Conservation (phyloP, 2,329 filamentous ascomycete species). For the Colletotrichum horii region DNA sequence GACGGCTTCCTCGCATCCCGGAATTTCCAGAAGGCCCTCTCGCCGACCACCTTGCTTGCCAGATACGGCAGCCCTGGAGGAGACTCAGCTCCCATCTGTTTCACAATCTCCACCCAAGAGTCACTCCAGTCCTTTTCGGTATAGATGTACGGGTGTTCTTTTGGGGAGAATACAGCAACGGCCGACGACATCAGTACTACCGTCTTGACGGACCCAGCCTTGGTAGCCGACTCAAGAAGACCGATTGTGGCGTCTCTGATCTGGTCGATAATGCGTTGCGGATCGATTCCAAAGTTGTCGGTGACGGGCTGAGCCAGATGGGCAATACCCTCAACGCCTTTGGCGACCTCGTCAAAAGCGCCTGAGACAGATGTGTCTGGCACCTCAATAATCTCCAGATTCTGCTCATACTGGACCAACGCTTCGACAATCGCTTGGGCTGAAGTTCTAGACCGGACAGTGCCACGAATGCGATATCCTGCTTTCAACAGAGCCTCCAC, state of each 20-base stretch:
- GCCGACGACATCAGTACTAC: slow-evolving; percentile 7
- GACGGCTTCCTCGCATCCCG: slow-evolving; percentile 31
- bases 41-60: slow-evolving; percentile 34
- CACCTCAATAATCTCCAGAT: slow-evolving; percentile 31
- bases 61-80: slow-evolving; percentile 27
- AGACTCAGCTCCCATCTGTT: slow-evolving; percentile 18
- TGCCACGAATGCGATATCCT: slow-evolving; percentile 36
- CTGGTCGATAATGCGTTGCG: neutral
- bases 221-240: neutral
- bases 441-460: slow-evolving; percentile 30
- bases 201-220: neutral
- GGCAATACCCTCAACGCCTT: slow-evolving; percentile 28
- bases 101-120: slow-evolving; percentile 7
- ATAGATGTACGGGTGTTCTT: neutral
- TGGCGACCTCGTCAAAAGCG: slow-evolving; percentile 37
- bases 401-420: slow-evolving; percentile 28
- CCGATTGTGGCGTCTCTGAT: neutral
- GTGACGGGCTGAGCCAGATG: slow-evolving; percentile 20
- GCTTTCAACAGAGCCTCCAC: slow-evolving; percentile 31
- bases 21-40: slow-evolving; percentile 37
- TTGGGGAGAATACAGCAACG: neutral
- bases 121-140: slow-evolving; percentile 31
- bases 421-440: slow-evolving; percentile 38
- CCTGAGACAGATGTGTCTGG: slow-evolving; percentile 34
- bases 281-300: neutral